A percentile compares a stretch with the other conserved stretches of the same genome.
Conservation (phyloP, 2,329 filamentous ascomycete species). For the Fusarium vanettenii region DNA sequence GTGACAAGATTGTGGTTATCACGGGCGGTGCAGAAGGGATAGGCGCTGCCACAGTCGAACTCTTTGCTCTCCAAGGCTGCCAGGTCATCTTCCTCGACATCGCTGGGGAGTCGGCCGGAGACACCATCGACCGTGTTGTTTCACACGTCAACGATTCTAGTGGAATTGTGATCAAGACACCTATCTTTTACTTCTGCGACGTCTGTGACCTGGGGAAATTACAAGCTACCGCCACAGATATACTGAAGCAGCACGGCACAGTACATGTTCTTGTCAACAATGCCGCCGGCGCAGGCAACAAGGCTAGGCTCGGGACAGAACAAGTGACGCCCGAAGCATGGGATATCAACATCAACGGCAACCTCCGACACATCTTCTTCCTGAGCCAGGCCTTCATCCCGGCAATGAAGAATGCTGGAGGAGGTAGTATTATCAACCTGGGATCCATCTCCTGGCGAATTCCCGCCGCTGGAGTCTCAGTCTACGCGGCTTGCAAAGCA, state of each 20-base stretch:
- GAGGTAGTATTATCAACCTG: conserved; percentile 67
- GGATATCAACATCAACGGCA: conserved; percentile 57
- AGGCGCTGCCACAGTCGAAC: conserved; percentile 56
- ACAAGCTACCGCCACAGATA: conserved; percentile 47
- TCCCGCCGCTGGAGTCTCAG: conserved; percentile 56
- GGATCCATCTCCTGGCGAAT: conserved; percentile 62
- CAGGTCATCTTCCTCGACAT: conserved; percentile 59
- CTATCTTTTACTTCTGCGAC: conserved; percentile 57
- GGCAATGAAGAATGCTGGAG: conserved; percentile 58
- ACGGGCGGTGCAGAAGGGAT: conserved; percentile 61
- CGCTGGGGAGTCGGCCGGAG: conserved; percentile 39
- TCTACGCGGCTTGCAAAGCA: conserved; percentile 64
- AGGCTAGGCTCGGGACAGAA: conserved; percentile 44
- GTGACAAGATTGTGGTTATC: conserved; percentile 55
- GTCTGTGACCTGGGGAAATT: conserved; percentile 52
- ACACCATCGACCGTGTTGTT: conserved; percentile 43
- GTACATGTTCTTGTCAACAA: conserved; percentile 90
- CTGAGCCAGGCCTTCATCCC: conserved; percentile 77
- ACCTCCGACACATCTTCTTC: conserved; percentile 66
- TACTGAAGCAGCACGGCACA: conserved; percentile 41
- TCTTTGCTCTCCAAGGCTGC: conserved; percentile 58
- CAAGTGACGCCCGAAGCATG: conserved; percentile 55
- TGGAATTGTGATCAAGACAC: conserved; percentile 31
- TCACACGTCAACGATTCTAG: conserved; percentile 11
- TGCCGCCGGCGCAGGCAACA: conserved; percentile 63